These are phyloP conservation scores for Rheum nobile DNA, from an alignment of 148 eudicot genomes.

Conservation along the genomic window DNA sequence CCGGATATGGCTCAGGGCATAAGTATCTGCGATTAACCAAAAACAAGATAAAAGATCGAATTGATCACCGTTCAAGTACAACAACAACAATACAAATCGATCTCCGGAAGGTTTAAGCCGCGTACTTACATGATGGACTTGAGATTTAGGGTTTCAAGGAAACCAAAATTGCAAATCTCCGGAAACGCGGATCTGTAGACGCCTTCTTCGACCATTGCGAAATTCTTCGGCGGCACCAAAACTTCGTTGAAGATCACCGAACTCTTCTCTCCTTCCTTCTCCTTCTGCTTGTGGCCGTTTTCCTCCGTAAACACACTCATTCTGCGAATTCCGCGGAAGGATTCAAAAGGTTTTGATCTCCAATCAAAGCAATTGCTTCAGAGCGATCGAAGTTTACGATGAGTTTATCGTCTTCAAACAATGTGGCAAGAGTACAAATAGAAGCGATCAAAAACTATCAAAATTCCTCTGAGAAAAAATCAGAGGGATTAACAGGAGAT, in stretches of 20 bases:
- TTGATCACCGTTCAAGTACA: neutral
- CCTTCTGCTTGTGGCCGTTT: neutral
- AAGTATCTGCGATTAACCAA: conserved; percentile 32
- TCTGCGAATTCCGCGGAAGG: neutral
- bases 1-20: conserved; percentile 74
- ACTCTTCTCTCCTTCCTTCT: neutral
- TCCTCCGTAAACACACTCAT: neutral
- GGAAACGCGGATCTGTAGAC: conserved; percentile 78
- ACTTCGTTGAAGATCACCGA: conserved; percentile 3
- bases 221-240: conserved; percentile 47
- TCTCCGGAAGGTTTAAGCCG: neutral
- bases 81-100: conserved; percentile 19
- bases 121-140: conserved; percentile 48
- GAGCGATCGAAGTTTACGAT: neutral
- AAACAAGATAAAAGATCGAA: neutral
- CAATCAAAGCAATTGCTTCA: neutral
- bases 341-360: neutral
- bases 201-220: conserved; percentile 64
- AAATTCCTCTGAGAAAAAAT: neutral
- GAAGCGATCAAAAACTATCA: neutral
- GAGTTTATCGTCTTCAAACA: neutral
- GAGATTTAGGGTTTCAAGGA: conserved; percentile 51
- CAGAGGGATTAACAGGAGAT: neutral
- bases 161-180: conserved; percentile 36
- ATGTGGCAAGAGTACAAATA: neutral